Evolutionary conservation across 2,329 filamentous ascomycete species (phyloP), one percentile per base, ranked within the genome.

Genomic region (Neofusicoccum ribis): DNA sequence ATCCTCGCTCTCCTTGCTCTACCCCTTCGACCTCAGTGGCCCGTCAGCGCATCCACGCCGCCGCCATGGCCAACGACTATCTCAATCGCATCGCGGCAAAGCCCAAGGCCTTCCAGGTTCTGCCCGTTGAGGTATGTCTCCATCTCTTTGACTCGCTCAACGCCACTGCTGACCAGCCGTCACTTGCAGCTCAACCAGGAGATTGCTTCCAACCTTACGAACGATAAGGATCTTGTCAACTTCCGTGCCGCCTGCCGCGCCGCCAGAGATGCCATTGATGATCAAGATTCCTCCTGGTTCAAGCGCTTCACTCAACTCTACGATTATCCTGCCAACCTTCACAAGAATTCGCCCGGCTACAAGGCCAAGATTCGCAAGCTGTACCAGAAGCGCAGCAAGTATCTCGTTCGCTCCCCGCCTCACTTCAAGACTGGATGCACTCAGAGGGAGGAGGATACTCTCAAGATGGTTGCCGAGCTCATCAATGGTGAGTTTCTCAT

Each of bases 211-310:
- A 63, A 72, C 15, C 70, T 83, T 20, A 72, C 76, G 1, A 65
- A 66, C 6, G 82, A 85, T 69, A 68, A 70, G 17, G 82, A 85
- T 67, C 69, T 86, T 14, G 69, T 70, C 27, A 74, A 68, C 61
- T 85, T 80, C 69, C 71, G 75, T 6, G 64, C 70, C 1, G 68
- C 79, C 20, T 84, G 83, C 72, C 72, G 69, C 7, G 69, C 68
- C 3, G 79, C 79, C 0, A 70, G 74, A 39, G 63, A 75, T 67
- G 77, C 80, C 6, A 71, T 84, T 62, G 75, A 81, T 36, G 75
- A 72, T 5, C 76, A 79, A 47, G 69, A 74, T 9, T 80, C 77
- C 6, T 81, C 85, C 70, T 86, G 84, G 84, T 78, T 80, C 41
- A 67, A 70, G 43, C 76, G 74, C 17, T 86, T 83, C 68, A 70